A percentile compares a stretch with the other conserved stretches of the same genome.
Evolutionary conservation across 495 filamentous ascomycete species (phyloP).

Genomic region (Penicillium chermesinum): DNA sequence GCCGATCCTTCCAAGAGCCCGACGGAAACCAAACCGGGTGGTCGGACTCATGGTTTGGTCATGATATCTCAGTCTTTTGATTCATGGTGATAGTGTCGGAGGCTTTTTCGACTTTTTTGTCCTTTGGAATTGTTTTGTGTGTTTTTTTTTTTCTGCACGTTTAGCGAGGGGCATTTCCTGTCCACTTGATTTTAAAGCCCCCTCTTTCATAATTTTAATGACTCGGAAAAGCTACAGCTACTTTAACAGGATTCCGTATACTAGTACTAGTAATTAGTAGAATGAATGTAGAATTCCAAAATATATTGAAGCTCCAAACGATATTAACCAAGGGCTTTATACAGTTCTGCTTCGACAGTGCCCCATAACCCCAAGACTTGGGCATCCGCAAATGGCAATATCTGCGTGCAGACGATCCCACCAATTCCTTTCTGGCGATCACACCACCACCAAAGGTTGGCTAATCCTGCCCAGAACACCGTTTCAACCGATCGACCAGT

Average conservation of each 20-base stretch:
- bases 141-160: no score
- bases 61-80: not conserved
- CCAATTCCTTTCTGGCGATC: constrained; percentile 56
- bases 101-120: no score
- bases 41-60: not conserved
- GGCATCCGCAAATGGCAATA: constrained; percentile 49
- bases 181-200: no score
- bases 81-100: no score
- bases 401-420: constrained; percentile 53
- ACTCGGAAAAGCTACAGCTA: no score
- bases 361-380: not conserved
- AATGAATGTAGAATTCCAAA: no score
- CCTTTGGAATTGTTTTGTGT: no score
- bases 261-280: not conserved
- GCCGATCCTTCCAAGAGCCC: not conserved
- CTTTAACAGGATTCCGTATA: no score
- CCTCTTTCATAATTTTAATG: no score
- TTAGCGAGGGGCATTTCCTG: no score
- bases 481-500: constrained; percentile 48
- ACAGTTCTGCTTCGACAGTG: constrained; percentile 1
- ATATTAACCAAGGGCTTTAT: not conserved
- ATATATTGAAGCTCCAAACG: no score
- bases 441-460: constrained; percentile 58
- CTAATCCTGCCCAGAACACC: constrained; percentile 53
- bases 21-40: not conserved